Evolutionary conservation across 768 basidiomycete genomes (phyloP).

Genomic region (Jaapia argillacea): DNA sequence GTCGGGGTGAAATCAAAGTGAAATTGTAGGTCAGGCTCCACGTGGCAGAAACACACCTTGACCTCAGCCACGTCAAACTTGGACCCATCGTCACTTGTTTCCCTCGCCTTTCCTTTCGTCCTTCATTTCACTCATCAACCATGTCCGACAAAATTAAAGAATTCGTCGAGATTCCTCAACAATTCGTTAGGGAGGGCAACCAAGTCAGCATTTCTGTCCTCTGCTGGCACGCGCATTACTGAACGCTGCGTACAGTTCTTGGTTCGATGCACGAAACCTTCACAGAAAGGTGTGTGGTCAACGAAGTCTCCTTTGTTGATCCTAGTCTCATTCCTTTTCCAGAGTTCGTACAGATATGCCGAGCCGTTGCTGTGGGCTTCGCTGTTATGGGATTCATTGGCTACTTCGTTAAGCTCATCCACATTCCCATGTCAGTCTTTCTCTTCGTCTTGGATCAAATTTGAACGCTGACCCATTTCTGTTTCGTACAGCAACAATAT

Average conservation of each 20-base stretch:
- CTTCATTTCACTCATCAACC: too few relatives aligned
- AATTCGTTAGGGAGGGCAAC: conserved; percentile 88
- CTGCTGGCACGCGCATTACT: not conserved
- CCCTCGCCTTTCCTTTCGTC: too few relatives aligned
- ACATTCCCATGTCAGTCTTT: conserved; percentile 87
- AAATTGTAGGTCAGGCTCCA: too few relatives aligned
- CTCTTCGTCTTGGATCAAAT: conserved; percentile 1
- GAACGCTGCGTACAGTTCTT: conserved; percentile 56
- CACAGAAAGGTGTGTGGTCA: conserved; percentile 69
- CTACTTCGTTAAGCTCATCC: conserved; percentile 96
- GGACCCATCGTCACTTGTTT: too few relatives aligned
- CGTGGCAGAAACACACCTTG: too few relatives aligned
- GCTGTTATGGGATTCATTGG: conserved; percentile 99
- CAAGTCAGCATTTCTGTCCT: conserved; percentile 44
- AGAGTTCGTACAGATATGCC: conserved; percentile 95
- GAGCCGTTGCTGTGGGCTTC: conserved; percentile 94
- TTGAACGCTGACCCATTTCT: conserved; percentile 8
- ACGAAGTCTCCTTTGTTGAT: not conserved
- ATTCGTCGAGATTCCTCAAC: conserved; percentile 83
- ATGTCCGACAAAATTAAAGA: conserved; percentile 92
- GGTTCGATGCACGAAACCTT: conserved; percentile 95
- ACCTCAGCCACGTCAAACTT: too few relatives aligned
- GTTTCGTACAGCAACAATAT: conserved; percentile 75
- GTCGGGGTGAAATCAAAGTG: too few relatives aligned
- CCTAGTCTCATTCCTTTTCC: conserved; percentile 7